phyloP scores from a whole-genome alignment of 371 early-diverging fungal genomes.

The Lichtheimia ramosa region DNA sequence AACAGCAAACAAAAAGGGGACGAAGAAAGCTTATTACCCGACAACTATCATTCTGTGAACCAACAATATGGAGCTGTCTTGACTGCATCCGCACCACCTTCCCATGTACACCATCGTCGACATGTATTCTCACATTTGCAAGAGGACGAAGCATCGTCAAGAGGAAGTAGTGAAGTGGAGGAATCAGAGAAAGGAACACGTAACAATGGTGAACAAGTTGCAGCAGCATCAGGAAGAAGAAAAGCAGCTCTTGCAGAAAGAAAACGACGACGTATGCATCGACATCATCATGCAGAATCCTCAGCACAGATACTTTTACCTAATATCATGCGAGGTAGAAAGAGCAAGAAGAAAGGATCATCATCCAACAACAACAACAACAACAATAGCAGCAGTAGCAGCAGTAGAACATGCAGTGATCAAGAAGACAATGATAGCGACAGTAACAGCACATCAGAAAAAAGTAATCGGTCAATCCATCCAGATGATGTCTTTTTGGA shows the following conservation, averaged over 20 bases:
- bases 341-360: neutral
- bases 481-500: neutral
- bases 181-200: conserved; percentile 9
- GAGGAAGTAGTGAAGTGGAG: conserved; percentile 26
- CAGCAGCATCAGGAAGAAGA: too few relatives aligned
- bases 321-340: conserved; percentile 7
- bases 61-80: neutral
- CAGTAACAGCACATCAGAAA: conserved; percentile 1
- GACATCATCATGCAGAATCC: conserved; percentile 21
- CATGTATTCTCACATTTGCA: conserved; percentile 5
- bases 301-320: conserved; percentile 9
- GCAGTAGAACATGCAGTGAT: conserved; percentile 8
- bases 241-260: conserved; percentile 22
- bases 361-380: conserved; percentile 6
- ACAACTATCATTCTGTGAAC: neutral
- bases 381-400: conserved; percentile 4
- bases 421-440: neutral
- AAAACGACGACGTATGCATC: conserved; percentile 33
- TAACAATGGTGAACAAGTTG: neutral
- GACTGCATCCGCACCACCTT: neutral
- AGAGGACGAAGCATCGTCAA: conserved; percentile 14
- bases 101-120: neutral
- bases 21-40: conserved; percentile 17
- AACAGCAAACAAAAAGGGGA: conserved; percentile 12
- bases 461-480: neutral